Conservation (phyloP, 2,329 filamentous ascomycete genomes). For the Pseudomassariella vexata region DNA sequence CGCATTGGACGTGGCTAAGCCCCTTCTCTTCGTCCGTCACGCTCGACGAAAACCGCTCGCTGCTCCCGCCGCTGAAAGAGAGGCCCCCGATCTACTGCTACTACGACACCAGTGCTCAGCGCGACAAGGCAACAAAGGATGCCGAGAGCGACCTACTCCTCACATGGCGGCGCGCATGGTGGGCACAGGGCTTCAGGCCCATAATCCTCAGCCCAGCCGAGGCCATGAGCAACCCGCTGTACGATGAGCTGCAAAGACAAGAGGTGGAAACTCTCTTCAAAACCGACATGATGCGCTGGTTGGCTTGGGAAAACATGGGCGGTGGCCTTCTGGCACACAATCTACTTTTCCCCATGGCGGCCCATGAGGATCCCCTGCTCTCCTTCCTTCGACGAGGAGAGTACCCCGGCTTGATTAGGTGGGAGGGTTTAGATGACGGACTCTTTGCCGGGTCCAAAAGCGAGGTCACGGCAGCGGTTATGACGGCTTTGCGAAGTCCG, state of each 20-base stretch:
- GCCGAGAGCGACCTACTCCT: slow-evolving; percentile 76
- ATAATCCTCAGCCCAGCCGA: slow-evolving; percentile 75
- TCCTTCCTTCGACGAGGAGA: slow-evolving; percentile 69
- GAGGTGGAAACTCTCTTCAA: slow-evolving; percentile 58
- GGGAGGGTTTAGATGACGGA: slow-evolving; percentile 64
- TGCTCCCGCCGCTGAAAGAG: slow-evolving; percentile 69
- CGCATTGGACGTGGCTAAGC: slow-evolving; percentile 83
- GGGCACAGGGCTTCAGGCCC: slow-evolving; percentile 86
- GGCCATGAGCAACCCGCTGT: slow-evolving; percentile 76
- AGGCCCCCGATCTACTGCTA: slow-evolving; percentile 84
- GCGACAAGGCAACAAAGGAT: slow-evolving; percentile 57
- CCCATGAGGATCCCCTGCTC: slow-evolving; percentile 66
- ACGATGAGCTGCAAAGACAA: slow-evolving; percentile 60
- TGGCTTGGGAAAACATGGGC: slow-evolving; percentile 90
- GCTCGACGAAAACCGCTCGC: slow-evolving; percentile 74
- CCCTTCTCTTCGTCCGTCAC: slow-evolving; percentile 80
- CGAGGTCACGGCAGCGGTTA: slow-evolving; percentile 58
- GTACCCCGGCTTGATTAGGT: slow-evolving; percentile 68
- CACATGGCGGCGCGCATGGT: slow-evolving; percentile 91
- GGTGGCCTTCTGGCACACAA: slow-evolving; percentile 75
- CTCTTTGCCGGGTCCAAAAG: slow-evolving; percentile 67
- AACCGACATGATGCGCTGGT: slow-evolving; percentile 72
- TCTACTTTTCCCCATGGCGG: slow-evolving; percentile 78
- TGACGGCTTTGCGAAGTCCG: slow-evolving; percentile 50
- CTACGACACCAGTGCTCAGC: slow-evolving; percentile 65